Evolutionary conservation across 495 filamentous ascomycete genomes (phyloP).

Genomic region (Lepidopterella palustris): DNA sequence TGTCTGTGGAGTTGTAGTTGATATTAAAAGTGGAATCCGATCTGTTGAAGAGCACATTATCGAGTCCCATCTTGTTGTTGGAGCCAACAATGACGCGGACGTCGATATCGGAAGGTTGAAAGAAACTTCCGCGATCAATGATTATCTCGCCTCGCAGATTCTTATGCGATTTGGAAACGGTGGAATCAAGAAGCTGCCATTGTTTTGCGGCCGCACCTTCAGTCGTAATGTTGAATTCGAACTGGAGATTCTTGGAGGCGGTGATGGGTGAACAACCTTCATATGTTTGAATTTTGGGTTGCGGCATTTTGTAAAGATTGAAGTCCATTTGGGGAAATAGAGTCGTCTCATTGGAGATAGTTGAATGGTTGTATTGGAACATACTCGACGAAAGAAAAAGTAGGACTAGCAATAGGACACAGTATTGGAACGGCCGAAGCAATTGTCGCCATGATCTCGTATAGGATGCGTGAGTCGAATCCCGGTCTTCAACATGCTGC

Average conservation of each 20-base stretch:
- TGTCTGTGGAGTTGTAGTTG: slow-evolving; percentile 1
- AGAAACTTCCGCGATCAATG: slow-evolving; percentile 1
- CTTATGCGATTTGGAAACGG: slow-evolving; percentile 5
- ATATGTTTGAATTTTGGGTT: not conserved
- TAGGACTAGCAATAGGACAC: not conserved
- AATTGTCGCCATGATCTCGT: not conserved
- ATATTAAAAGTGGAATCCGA: not conserved
- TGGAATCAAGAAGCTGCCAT: slow-evolving; percentile 8
- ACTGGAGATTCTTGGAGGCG: slow-evolving; percentile 1
- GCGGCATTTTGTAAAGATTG: not conserved
- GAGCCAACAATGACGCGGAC: slow-evolving; percentile 7
- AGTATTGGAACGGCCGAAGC: not conserved
- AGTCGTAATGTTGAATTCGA: slow-evolving; percentile 9
- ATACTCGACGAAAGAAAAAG: not conserved
- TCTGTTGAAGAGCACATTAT: slow-evolving; percentile 3
- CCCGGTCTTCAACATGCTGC: not conserved
- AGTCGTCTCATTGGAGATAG: not conserved
- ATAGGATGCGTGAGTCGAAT: not conserved
- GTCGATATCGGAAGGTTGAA: slow-evolving; percentile 9
- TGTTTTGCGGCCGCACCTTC: slow-evolving; percentile 3
- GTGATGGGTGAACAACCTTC: not conserved
- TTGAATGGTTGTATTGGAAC: not conserved
- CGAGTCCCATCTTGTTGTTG: not conserved
- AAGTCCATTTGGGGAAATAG: not conserved
- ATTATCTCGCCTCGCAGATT: slow-evolving; percentile 1